Evolutionary conservation across 345 rosid species (phyloP).

Genomic region (Arabidopsis suecica): DNA sequence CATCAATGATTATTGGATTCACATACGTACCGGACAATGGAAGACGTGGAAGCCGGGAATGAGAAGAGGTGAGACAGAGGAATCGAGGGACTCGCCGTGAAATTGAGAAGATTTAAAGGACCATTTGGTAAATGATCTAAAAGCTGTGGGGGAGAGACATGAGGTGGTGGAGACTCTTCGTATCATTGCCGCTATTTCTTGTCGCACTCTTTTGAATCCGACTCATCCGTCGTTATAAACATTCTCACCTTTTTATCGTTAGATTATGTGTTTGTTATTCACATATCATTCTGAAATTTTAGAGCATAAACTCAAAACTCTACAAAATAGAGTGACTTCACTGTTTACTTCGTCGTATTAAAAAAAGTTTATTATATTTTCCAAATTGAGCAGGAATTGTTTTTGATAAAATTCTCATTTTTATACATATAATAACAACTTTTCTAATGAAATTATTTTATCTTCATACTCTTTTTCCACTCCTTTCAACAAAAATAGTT

Average conservation of each 20-base stretch:
- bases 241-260: slow-evolving; percentile 14
- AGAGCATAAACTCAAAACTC: background rate
- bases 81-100: slow-evolving; percentile 56
- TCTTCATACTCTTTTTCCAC: too few species aligned
- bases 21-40: slow-evolving; percentile 77
- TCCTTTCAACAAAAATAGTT: too few species aligned
- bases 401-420: too few species aligned
- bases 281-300: background rate
- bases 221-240: slow-evolving; percentile 3
- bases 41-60: slow-evolving; percentile 87
- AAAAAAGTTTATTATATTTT: too few species aligned
- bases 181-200: slow-evolving; percentile 43
- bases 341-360: background rate
- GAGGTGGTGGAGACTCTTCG: slow-evolving; percentile 49
- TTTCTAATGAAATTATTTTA: too few species aligned
- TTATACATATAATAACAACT: too few species aligned
- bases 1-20: background rate
- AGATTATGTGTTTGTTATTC: background rate
- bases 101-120: slow-evolving; percentile 52
- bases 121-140: slow-evolving; percentile 55
- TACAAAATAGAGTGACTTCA: slow-evolving; percentile 1
- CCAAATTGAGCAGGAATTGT: too few species aligned
- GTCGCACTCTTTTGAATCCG: background rate
- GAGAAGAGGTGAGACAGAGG: slow-evolving; percentile 56
- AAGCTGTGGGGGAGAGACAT: slow-evolving; percentile 46